These are phyloP conservation scores for Plenodomus lindquistii DNA, from an alignment of 2,329 filamentous ascomycete genomes.

Conservation along the genomic window DNA sequence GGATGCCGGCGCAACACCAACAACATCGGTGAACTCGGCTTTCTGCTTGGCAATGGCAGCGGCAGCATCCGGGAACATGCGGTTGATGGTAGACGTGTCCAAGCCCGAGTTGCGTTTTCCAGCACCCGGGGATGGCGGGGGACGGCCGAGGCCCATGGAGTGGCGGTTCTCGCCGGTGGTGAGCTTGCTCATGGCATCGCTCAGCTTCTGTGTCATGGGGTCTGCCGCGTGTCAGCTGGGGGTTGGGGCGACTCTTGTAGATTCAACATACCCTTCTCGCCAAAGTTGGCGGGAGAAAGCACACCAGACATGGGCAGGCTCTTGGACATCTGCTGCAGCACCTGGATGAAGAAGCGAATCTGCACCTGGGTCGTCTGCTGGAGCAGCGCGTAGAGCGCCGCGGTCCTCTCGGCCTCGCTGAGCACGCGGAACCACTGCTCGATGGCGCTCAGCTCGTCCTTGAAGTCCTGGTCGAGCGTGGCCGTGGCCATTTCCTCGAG, in stretches of 20 bases:
- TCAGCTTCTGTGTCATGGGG: constrained; percentile 94
- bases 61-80: constrained; percentile 98
- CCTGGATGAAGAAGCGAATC: constrained; percentile 98
- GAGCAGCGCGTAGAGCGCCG: constrained; percentile 89
- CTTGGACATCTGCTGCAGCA: constrained; percentile 98
- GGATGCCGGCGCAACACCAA: constrained; percentile 83
- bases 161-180: constrained; percentile 85
- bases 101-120: constrained; percentile 90
- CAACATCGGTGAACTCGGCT: constrained; percentile 94
- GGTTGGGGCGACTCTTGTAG: not conserved
- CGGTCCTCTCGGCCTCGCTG: constrained; percentile 94
- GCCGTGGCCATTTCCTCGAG: constrained; percentile 98
- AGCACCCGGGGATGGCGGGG: constrained; percentile 70
- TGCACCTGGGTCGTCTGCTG: constrained; percentile 99
- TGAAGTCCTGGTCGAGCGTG: constrained; percentile 99
- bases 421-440: constrained; percentile 99
- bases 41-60: constrained; percentile 99
- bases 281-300: constrained; percentile 88
- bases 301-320: constrained; percentile 96
- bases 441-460: constrained; percentile 97
- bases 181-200: constrained; percentile 94
- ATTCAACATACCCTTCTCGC: constrained; percentile 75
- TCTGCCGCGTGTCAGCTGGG: constrained; percentile 59
- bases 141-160: constrained; percentile 73
- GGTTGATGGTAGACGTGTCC: constrained; percentile 90